Evolutionary conservation across 2,329 filamentous ascomycete species (phyloP).

Genomic region (Thielaviopsis cerberus): DNA sequence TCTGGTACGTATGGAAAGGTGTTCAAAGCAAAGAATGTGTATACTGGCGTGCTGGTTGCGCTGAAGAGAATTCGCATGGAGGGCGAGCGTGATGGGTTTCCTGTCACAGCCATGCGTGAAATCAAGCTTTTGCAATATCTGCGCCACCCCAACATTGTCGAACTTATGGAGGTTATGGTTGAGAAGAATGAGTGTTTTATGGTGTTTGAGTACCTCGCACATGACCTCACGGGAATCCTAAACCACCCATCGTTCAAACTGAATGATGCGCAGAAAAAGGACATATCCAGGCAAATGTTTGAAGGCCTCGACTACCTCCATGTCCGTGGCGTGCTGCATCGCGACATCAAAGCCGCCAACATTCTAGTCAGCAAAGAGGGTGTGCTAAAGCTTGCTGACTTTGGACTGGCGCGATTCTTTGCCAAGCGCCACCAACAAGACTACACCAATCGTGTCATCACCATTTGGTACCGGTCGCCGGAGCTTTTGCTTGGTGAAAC

Average conservation of each 20-base stretch:
- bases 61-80: constrained; percentile 89
- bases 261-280: constrained; percentile 72
- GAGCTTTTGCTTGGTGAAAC: constrained; percentile 84
- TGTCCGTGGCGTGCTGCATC: constrained; percentile 77
- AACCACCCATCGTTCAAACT: constrained; percentile 87
- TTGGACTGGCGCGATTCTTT: constrained; percentile 89
- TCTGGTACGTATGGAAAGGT: constrained; percentile 93
- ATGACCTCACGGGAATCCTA: constrained; percentile 83
- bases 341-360: constrained; percentile 96
- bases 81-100: constrained; percentile 76
- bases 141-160: constrained; percentile 65
- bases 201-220: constrained; percentile 96
- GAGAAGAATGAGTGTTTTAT: constrained; percentile 98
- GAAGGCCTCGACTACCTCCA: constrained; percentile 89
- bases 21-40: constrained; percentile 86
- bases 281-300: constrained; percentile 82
- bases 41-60: constrained; percentile 65
- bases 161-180: constrained; percentile 84
- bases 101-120: constrained; percentile 76
- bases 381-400: constrained; percentile 82
- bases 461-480: constrained; percentile 90
- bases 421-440: constrained; percentile 79
- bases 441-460: constrained; percentile 97
- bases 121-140: constrained; percentile 83
- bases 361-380: constrained; percentile 84